phyloP scores from a whole-genome alignment of 352 stramenopile genomes.

The Globisporangium apiculatum region DNA sequence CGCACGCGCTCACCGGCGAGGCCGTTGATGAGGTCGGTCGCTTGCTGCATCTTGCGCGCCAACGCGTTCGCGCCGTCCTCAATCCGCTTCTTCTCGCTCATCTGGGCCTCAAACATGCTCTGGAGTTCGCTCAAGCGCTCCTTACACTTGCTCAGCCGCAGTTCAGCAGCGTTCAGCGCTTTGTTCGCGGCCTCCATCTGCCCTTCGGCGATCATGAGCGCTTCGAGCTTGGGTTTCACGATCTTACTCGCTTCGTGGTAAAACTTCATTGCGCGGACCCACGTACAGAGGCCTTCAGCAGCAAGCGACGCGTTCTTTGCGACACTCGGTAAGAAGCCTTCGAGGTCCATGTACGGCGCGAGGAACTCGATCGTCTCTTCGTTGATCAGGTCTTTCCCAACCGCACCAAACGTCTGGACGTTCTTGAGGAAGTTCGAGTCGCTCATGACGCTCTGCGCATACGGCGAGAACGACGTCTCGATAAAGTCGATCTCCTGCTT shows the following conservation, averaged over 20 bases:
- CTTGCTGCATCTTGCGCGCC: slow-evolving; percentile 97
- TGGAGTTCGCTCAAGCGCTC: slow-evolving; percentile 93
- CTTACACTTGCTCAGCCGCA: slow-evolving; percentile 91
- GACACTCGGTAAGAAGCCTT: slow-evolving; percentile 92
- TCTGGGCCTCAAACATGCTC: slow-evolving; percentile 96
- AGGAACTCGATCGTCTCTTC: slow-evolving; percentile 99
- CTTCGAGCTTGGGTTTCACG: slow-evolving; percentile 98
- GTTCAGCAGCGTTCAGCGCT: slow-evolving; percentile 89
- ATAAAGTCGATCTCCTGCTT: slow-evolving; percentile 98
- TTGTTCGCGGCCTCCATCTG: slow-evolving; percentile 98
- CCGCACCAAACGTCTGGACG: slow-evolving; percentile 92
- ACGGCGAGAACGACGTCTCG: slow-evolving; percentile 94
- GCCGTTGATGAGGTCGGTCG: slow-evolving; percentile 95
- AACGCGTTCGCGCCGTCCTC: slow-evolving; percentile 94
- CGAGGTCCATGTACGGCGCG: slow-evolving; percentile 94
- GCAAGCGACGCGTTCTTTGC: slow-evolving; percentile 96
- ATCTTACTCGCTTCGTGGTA: slow-evolving; percentile 99
- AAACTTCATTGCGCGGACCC: slow-evolving; percentile 97
- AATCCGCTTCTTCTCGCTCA: slow-evolving; percentile 95
- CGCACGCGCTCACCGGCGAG: slow-evolving; percentile 93
- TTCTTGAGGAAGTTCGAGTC: slow-evolving; percentile 97
- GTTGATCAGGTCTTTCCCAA: slow-evolving; percentile 98
- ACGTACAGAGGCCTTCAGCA: slow-evolving; percentile 96
- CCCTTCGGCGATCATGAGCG: slow-evolving; percentile 92
- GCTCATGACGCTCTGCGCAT: slow-evolving; percentile 94